Base-by-base conservation (phyloP, 129 eudicot genomes). In the Kitagawia praeruptora region DNA sequence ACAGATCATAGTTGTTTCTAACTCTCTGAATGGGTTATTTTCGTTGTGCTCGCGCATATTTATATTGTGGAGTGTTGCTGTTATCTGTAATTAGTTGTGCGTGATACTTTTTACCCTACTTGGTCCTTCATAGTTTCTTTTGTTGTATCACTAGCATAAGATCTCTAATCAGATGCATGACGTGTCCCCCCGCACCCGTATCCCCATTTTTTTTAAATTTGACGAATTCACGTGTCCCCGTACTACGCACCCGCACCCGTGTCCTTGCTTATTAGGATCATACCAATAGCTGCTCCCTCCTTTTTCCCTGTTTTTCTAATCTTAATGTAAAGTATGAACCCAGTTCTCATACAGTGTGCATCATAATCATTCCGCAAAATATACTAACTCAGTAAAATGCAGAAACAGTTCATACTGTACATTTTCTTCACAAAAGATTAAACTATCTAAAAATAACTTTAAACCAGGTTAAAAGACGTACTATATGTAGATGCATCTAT, bases 401-500 rank as follows among this genome's bases (percentile, higher is more conserved):
- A 25, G 66, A 8, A 5, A 56, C 66, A 56, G 10, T 11, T 7
- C 66, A 23, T 56, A 13, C 71, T 64, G 39, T 13, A 13, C 13
- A 64, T 25, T 8, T 28, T 10, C 19, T 64, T 7, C 19, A 28
- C 8, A 16, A 34, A 18, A 70, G 1, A 70, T 37, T 31, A 16
- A 28, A 37, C 2, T 45, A 46, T 7, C n/a, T 6, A 75, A 4
- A 71, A 34, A 40, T 19, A 71, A 37, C 6, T 18, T 42, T 37
- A 21, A 10, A 40, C 28, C 8, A 25, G 63, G 23, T 18, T 14
- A 74, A 70, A 15, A 61, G 25, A 69, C 92, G 27, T 91, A 93
- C 96, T 93, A 87, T 93, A 93, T 75, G 96, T 93, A 2, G 96
- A 86, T 21, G 98, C 87, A 75, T 91, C 98, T 76, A 93, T 91